Evolutionary conservation across 2,329 filamentous ascomycete genomes (phyloP), one percentile per base, ranked within the genome.

Genomic region (Plectosphaerella plurivora): DNA sequence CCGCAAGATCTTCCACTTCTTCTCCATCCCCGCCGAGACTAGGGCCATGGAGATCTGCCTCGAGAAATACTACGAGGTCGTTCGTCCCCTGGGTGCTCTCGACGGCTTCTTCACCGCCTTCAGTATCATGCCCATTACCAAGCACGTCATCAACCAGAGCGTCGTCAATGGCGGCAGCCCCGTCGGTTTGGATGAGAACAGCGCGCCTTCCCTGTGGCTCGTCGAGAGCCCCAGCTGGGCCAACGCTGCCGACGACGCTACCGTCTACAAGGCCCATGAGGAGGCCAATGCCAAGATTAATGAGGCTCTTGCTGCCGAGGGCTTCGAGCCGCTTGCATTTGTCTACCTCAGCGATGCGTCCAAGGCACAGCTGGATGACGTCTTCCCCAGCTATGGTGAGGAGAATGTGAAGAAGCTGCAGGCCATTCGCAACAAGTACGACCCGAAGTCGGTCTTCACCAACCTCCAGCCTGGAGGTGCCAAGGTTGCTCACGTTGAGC

Each of bases 321-420:
- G 61, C 7, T 66, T 65, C 0, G 54, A 72, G 0, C 60, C 68
- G 39, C 64, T 71, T 49, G 63, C 63, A 1, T 75, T 65, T 35
- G 53, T 77, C 16, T 78, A 77, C 57, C 65, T 74, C 47, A 77
- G 78, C 57, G 78, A 79, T 50, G 74, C 74, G 1, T 65, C 68
- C 9, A 57, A 61, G 24, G 63, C 63, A 4, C 59, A 62, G 36
- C 62, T 63, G 24, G 73, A 78, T 55, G 59, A 72, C 24, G 68
- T 74, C 1, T 62, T 77, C 20, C 24, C 57, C 1, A 60, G 67
- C 11, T 79, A 77, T 49, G 73, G 75, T 0, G 33, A 58, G 2
- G 61, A 64, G 2, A 77, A 73, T 16, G 54, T 72, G 41, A 60
- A 59, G 4, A 66, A 59, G 25, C 50, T 76, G 22, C 55, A 59